These are phyloP conservation scores for Aristolochia contorta DNA, from an alignment of 164 flowering plant species.

Conservation along the genomic window DNA sequence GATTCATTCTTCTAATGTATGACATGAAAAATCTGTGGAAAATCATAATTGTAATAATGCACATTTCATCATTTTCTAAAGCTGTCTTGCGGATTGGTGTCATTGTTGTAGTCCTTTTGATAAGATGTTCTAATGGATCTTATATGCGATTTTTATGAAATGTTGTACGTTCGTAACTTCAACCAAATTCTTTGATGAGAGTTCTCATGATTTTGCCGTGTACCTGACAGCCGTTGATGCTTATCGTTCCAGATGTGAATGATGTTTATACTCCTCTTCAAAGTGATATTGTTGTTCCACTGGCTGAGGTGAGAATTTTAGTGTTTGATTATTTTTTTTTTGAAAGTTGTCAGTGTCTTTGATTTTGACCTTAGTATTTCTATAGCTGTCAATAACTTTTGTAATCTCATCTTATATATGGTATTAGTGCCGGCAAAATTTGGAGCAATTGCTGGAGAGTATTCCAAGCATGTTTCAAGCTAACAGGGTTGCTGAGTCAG, in stretches of 20 bases:
- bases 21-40: too few species aligned
- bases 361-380: background rate
- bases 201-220: too few species aligned
- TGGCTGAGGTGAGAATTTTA: constrained; percentile 78
- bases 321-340: too few species aligned
- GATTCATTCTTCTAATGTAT: too few species aligned
- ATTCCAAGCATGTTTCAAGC: constrained; percentile 90
- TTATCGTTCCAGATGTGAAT: constrained; percentile 94
- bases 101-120: too few species aligned
- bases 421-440: constrained; percentile 76
- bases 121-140: too few species aligned
- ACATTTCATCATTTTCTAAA: too few species aligned
- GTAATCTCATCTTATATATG: constrained; percentile 7
- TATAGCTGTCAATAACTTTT: background rate
- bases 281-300: constrained; percentile 84
- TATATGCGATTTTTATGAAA: too few species aligned
- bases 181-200: too few species aligned
- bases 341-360: background rate
- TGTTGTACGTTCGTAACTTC: too few species aligned
- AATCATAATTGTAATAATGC: too few species aligned
- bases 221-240: constrained; percentile 86
- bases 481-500: constrained; percentile 77
- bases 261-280: constrained; percentile 98
- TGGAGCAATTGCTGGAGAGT: constrained; percentile 81
- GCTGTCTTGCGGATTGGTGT: too few species aligned